Percentiles rank a stretch among this genome's conserved stretches.
These are phyloP conservation scores for Bauhinia variegata DNA, from an alignment of 306 rosid genomes.

Conservation along the genomic window DNA sequence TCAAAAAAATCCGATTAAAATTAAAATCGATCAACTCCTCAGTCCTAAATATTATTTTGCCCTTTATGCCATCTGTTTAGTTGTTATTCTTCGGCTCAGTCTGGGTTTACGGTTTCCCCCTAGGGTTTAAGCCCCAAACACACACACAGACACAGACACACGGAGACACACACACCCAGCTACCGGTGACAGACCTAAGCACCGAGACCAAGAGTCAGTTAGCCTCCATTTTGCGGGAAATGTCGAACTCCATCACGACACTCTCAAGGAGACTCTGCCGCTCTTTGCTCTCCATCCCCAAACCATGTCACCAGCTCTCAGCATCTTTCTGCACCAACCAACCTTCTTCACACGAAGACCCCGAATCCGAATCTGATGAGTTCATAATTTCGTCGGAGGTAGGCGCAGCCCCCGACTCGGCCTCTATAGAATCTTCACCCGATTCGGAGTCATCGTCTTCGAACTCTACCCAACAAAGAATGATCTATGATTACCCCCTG, in stretches of 20 bases:
- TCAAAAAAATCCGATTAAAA: too few relatives aligned
- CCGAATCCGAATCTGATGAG: conserved; percentile 46
- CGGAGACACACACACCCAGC: too few relatives aligned
- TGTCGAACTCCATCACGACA: conserved; percentile 50
- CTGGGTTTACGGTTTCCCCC: not conserved
- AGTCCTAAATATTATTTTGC: too few relatives aligned
- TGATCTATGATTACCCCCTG: conserved; percentile 48
- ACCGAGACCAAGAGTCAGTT: not conserved
- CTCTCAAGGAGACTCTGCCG: conserved; percentile 60
- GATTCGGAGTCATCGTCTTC: conserved; percentile 30
- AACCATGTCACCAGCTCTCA: conserved; percentile 17
- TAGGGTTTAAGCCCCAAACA: conserved; percentile 52
- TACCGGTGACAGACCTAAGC: too few relatives aligned
- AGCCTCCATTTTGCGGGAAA: conserved; percentile 5
- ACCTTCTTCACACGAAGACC: conserved; percentile 35
- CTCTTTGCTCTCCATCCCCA: conserved; percentile 48
- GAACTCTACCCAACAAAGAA: not conserved
- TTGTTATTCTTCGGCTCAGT: too few relatives aligned
- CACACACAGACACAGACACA: too few relatives aligned
- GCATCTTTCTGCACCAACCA: conserved; percentile 44
- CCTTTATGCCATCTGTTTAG: too few relatives aligned
- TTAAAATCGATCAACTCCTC: too few relatives aligned
- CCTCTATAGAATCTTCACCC: too few relatives aligned
- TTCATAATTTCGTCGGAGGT: conserved; percentile 17
- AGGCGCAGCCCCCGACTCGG: conserved; percentile 9